Percentiles rank a stretch among this genome's conserved stretches.
Conservation (phyloP, 2,329 filamentous ascomycete genomes). For the Hypomyces perniciosus region DNA sequence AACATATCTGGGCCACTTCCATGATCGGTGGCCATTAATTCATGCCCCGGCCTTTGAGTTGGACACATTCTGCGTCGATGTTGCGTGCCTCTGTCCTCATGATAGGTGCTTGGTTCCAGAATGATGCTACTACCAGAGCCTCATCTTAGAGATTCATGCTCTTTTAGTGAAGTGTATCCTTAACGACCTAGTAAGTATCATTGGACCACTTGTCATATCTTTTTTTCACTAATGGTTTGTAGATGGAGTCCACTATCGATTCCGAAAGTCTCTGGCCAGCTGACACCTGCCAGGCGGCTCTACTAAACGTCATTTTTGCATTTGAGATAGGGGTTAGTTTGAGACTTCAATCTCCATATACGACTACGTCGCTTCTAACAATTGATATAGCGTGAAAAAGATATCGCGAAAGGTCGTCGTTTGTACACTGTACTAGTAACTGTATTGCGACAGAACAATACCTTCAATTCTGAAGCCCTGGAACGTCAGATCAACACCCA, state of each 20-base stretch:
- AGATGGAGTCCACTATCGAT: conserved; percentile 14
- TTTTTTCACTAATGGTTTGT: neutral
- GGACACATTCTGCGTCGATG: conserved; percentile 21
- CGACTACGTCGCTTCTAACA: neutral
- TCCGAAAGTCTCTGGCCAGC: conserved; percentile 23
- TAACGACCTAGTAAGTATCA: conserved; percentile 22
- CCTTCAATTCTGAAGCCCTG: conserved; percentile 30
- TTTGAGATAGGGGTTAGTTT: conserved; percentile 29
- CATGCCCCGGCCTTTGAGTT: conserved; percentile 31
- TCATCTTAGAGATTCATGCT: conserved; percentile 26
- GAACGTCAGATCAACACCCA: conserved; percentile 30
- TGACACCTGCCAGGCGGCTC: conserved; percentile 28
- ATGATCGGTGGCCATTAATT: conserved; percentile 36
- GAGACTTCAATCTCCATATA: neutral
- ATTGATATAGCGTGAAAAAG: conserved; percentile 22
- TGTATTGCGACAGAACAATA: conserved; percentile 29
- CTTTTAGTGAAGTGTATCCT: conserved; percentile 26
- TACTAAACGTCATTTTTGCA: conserved; percentile 35
- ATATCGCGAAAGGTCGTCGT: conserved; percentile 27
- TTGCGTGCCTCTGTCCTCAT: conserved; percentile 30
- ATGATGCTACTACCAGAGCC: conserved; percentile 20
- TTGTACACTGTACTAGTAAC: conserved; percentile 30
- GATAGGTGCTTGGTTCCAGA: conserved; percentile 34
- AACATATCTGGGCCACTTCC: conserved; percentile 35
- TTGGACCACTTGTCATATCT: neutral